Percentiles rank a stretch among this genome's conserved stretches.
phyloP scores from a whole-genome alignment of 176 grass and related monocot genomes.

The Lolium perenne region DNA sequence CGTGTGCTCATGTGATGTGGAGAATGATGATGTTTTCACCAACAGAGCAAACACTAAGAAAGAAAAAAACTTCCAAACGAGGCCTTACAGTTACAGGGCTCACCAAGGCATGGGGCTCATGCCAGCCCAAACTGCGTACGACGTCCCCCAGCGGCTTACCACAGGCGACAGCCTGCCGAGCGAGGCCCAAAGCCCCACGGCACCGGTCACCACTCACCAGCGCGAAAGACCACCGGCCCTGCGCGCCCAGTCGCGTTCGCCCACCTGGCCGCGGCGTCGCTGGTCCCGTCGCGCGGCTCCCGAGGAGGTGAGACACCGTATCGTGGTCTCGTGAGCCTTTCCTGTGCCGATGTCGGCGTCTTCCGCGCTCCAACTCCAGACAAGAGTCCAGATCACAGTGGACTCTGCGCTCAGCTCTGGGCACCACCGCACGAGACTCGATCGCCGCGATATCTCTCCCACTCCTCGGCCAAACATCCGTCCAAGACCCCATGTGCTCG shows the following conservation, averaged over 20 bases:
- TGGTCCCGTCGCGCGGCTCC: slow-evolving; percentile 26
- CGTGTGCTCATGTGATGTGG: too few species aligned
- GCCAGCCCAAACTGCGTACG: too few species aligned
- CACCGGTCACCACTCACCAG: too few species aligned
- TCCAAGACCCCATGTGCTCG: slow-evolving; percentile 1
- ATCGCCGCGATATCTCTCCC: neutral
- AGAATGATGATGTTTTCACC: too few species aligned
- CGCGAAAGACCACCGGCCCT: neutral
- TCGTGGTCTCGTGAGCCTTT: slow-evolving; percentile 5
- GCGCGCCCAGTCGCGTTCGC: neutral
- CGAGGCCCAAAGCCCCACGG: too few species aligned
- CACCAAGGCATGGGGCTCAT: too few species aligned
- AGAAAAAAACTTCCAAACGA: too few species aligned
- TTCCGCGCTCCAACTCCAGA: neutral
- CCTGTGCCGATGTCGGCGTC: slow-evolving; percentile 23
- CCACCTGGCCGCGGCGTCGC: neutral
- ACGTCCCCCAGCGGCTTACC: too few species aligned
- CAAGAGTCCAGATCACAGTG: slow-evolving; percentile 24
- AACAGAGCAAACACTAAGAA: too few species aligned
- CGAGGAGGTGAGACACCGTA: slow-evolving; percentile 15
- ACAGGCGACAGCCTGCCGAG: too few species aligned
- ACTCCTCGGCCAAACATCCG: neutral
- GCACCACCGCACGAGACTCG: neutral
- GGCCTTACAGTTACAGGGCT: too few species aligned
- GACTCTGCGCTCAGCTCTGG: neutral